Percentiles rank a stretch among this genome's conserved stretches.
Conservation (phyloP, 768 basidiomycete genomes). For the Suillus plorans region DNA sequence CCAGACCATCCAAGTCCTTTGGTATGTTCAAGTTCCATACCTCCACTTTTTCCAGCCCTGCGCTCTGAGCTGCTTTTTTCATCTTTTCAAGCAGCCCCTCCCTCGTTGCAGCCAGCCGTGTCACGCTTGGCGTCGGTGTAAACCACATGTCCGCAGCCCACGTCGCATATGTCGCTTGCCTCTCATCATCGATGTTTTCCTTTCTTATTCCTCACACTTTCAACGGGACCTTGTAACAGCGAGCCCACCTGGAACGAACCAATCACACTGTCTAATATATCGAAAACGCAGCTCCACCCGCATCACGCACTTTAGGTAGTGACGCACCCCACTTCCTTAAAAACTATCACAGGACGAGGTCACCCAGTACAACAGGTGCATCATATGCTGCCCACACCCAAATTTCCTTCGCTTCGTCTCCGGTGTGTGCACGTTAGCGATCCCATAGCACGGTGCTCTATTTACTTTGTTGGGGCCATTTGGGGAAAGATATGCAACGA, state of each 20-base stretch:
- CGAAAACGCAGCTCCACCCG: conserved; percentile 41
- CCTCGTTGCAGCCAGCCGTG: conserved; percentile 35
- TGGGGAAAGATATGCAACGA: conserved; percentile 9
- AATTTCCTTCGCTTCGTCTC: conserved; percentile 24
- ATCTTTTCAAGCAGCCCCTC: conserved; percentile 28
- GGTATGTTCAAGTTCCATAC: conserved; percentile 33
- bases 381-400: conserved; percentile 42
- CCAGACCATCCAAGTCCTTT: conserved; percentile 28
- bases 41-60: too few relatives aligned
- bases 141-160: conserved; percentile 43
- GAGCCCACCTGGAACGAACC: conserved; percentile 42
- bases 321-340: conserved; percentile 32
- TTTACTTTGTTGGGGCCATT: conserved; percentile 16
- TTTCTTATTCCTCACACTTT: neutral
- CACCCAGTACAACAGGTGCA: conserved; percentile 61
- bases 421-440: conserved; percentile 60
- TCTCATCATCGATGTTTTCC: conserved; percentile 11
- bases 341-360: conserved; percentile 33
- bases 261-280: conserved; percentile 48
- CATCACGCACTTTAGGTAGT: conserved; percentile 32
- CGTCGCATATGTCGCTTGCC: conserved; percentile 34
- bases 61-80: too few relatives aligned
- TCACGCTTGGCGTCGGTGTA: conserved; percentile 40
- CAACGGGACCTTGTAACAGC: conserved; percentile 18
- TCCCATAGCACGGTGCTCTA: conserved; percentile 44